Percentiles rank a stretch among this genome's conserved stretches.
phyloP scores from a whole-genome alignment of 2,329 filamentous ascomycete species.

The Fusarium continuum region DNA sequence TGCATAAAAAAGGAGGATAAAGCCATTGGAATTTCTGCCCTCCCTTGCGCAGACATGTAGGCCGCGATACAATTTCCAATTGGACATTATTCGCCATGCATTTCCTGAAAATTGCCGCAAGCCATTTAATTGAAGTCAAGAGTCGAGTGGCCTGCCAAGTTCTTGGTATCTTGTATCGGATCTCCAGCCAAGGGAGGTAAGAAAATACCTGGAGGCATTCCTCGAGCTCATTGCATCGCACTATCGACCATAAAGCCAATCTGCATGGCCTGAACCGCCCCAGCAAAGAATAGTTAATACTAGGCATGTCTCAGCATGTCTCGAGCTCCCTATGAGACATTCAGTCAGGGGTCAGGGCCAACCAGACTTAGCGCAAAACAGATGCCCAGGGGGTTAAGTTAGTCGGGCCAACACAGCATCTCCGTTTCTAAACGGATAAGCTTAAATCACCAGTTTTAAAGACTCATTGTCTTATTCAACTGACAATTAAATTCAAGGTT shows the following conservation, averaged over 20 bases:
- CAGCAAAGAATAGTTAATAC: neutral
- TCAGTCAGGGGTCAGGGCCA: neutral
- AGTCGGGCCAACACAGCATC: neutral
- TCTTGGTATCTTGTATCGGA: neutral
- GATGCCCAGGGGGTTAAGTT: neutral
- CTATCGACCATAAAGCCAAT: neutral
- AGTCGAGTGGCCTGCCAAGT: conserved; percentile 2
- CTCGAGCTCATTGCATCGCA: neutral
- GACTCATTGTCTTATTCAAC: neutral
- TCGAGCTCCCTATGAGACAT: neutral
- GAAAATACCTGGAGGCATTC: conserved; percentile 16
- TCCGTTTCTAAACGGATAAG: neutral
- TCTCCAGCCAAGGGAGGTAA: neutral
- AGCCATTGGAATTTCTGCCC: conserved; percentile 18
- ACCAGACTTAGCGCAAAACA: neutral
- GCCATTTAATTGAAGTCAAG: neutral
- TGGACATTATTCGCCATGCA: neutral
- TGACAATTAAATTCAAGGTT: neutral
- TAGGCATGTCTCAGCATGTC: neutral
- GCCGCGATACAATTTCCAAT: neutral
- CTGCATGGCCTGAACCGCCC: neutral
- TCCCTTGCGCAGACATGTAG: conserved; percentile 1
- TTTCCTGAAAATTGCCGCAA: neutral
- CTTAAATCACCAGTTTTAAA: neutral
- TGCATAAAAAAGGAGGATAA: conserved; percentile 15